These are phyloP conservation scores for Clavispora asparagi DNA, from an alignment of 805 yeast species.

Conservation along the genomic window DNA sequence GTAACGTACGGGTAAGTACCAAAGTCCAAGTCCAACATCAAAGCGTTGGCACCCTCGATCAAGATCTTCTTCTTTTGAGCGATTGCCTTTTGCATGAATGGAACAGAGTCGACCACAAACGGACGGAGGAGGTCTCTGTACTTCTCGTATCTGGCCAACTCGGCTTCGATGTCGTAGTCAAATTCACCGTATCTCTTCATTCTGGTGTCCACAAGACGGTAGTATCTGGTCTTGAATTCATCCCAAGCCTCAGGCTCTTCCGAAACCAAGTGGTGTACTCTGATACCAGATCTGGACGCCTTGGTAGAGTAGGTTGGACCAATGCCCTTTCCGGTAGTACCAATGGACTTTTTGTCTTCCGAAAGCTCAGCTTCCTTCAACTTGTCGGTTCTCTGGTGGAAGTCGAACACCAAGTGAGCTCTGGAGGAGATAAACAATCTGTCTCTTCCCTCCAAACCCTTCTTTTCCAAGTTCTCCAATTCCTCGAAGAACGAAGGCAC, in stretches of 20 bases:
- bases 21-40: conserved; percentile 95
- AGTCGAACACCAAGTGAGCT: conserved; percentile 94
- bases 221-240: conserved; percentile 75
- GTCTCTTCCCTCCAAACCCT: conserved; percentile 72
- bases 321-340: conserved; percentile 98
- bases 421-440: conserved; percentile 86
- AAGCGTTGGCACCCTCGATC: conserved; percentile 97
- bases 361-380: conserved; percentile 89
- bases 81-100: conserved; percentile 75
- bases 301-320: conserved; percentile 98
- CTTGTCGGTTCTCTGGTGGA: conserved; percentile 96
- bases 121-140: conserved; percentile 76
- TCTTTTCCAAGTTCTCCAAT: conserved; percentile 70
- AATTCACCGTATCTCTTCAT: conserved; percentile 89
- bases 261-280: conserved; percentile 92
- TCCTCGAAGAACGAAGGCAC: conserved; percentile 90
- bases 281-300: conserved; percentile 92
- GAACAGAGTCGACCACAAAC: conserved; percentile 89
- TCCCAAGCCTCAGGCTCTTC: conserved; percentile 91
- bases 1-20: conserved; percentile 99
- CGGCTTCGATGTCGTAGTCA: conserved; percentile 78
- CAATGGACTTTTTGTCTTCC: conserved; percentile 76
- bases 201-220: conserved; percentile 75
- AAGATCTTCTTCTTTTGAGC: conserved; percentile 76
- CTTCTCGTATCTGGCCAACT: conserved; percentile 69